Evolutionary conservation across 345 rosid genomes (phyloP).

Genomic region (Orychophragmus violaceus): DNA sequence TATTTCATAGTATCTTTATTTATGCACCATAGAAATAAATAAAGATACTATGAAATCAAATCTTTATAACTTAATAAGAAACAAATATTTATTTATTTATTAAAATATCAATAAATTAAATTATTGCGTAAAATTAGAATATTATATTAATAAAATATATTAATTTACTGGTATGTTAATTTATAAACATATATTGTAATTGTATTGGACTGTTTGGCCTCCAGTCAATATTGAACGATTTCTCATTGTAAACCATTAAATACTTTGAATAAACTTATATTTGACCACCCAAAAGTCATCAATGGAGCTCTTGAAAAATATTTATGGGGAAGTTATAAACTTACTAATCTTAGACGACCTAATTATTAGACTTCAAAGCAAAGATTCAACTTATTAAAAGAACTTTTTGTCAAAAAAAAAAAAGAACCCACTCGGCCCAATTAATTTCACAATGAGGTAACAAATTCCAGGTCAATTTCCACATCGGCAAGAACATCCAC

Average conservation of each 20-base stretch:
- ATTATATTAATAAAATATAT: too few relatives aligned
- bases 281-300: background rate
- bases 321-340: background rate
- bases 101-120: too few relatives aligned
- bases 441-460: background rate
- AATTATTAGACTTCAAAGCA: background rate
- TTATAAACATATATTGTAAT: too few relatives aligned
- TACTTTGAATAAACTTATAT: background rate
- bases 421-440: background rate
- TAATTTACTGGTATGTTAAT: too few relatives aligned
- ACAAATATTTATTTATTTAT: too few relatives aligned
- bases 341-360: background rate
- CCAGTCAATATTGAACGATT: background rate
- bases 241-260: background rate
- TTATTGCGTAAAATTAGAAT: too few relatives aligned
- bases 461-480: background rate
- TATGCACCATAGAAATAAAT: too few relatives aligned
- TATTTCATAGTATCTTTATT: too few relatives aligned
- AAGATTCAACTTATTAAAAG: background rate
- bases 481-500: background rate
- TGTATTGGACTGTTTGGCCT: too few relatives aligned
- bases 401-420: too few relatives aligned
- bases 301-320: background rate
- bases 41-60: too few relatives aligned
- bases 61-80: too few relatives aligned